These are phyloP conservation scores for Ogataea trehalophila DNA, from an alignment of 805 yeast species.

Conservation along the genomic window DNA sequence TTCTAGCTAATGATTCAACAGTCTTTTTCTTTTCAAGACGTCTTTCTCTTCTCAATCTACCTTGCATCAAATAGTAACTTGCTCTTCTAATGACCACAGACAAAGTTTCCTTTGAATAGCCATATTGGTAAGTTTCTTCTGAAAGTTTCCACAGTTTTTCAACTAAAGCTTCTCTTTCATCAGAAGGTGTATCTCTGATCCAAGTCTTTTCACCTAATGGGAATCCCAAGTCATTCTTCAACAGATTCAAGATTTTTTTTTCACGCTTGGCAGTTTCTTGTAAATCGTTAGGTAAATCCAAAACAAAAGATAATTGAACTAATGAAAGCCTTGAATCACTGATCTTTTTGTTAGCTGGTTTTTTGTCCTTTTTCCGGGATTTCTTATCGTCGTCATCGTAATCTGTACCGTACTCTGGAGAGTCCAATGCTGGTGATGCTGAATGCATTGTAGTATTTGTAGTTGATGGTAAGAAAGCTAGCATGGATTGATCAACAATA, in stretches of 20 bases:
- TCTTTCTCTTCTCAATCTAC: slow-evolving; percentile 64
- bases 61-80: slow-evolving; percentile 75
- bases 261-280: slow-evolving; percentile 56
- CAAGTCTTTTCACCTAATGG: slow-evolving; percentile 76
- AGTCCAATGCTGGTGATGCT: not conserved
- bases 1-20: not conserved
- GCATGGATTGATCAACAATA: too few species aligned
- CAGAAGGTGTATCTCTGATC: slow-evolving; percentile 70
- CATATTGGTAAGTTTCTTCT: slow-evolving; percentile 41
- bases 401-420: not conserved
- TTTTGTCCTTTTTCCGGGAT: not conserved
- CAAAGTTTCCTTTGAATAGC: slow-evolving; percentile 48
- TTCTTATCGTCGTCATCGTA: not conserved
- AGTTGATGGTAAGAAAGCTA: not conserved
- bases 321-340: slow-evolving; percentile 54
- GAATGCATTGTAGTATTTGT: not conserved
- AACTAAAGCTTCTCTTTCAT: slow-evolving; percentile 45
- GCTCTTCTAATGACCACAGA: slow-evolving; percentile 79
- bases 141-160: slow-evolving; percentile 45
- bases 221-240: slow-evolving; percentile 58
- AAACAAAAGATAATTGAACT: slow-evolving; percentile 47
- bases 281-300: slow-evolving; percentile 43
- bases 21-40: slow-evolving; percentile 39
- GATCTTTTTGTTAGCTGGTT: slow-evolving; percentile 16
- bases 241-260: slow-evolving; percentile 44